A percentile compares a stretch with the other conserved stretches of the same genome.
These are phyloP conservation scores for Candida quercuum DNA, from an alignment of 805 yeast genomes.

Conservation along the genomic window DNA sequence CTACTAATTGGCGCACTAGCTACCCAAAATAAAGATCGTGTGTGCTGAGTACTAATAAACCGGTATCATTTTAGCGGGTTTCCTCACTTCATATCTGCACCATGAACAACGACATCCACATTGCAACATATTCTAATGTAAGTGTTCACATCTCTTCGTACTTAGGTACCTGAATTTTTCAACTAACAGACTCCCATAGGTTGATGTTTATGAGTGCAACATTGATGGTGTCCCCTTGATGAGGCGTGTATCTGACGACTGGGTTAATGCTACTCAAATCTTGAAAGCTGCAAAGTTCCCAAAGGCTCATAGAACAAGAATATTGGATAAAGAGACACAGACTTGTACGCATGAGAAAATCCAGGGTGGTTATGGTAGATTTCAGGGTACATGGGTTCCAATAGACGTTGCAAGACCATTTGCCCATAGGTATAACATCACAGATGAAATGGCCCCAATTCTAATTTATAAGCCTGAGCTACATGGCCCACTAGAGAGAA, in stretches of 20 bases:
- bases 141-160: constrained; percentile 2
- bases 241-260: constrained; percentile 87
- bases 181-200: constrained; percentile 7
- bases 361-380: constrained; percentile 82
- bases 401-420: constrained; percentile 55
- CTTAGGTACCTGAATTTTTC: not conserved
- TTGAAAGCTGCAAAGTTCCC: constrained; percentile 73
- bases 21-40: too few species aligned
- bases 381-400: constrained; percentile 87
- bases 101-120: constrained; percentile 9
- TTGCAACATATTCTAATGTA: constrained; percentile 24
- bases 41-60: not conserved
- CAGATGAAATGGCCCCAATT: constrained; percentile 45
- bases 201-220: constrained; percentile 25
- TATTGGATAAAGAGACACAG: constrained; percentile 71
- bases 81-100: not conserved
- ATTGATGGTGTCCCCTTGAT: constrained; percentile 36
- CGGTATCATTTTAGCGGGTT: not conserved
- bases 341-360: constrained; percentile 65
- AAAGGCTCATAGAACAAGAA: constrained; percentile 72
- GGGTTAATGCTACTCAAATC: constrained; percentile 89
- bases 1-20: not conserved
- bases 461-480: constrained; percentile 48
- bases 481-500: constrained; percentile 38
- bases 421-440: constrained; percentile 45